phyloP scores from a whole-genome alignment of 116 monocot species.

The Trichopus zeylanicus region DNA sequence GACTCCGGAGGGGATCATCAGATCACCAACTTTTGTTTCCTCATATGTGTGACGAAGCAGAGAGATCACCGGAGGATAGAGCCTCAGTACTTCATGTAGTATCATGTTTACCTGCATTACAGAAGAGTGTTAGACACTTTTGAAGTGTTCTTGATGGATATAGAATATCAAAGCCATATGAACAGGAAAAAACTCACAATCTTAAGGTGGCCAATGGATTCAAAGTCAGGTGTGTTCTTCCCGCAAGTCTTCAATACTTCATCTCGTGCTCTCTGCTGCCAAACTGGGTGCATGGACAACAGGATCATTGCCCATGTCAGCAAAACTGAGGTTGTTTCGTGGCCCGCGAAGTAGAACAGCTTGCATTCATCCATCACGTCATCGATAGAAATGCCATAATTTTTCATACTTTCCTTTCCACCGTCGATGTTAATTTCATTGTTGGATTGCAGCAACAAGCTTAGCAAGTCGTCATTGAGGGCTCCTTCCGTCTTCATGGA shows the following conservation, averaged over 20 bases:
- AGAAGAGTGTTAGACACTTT: not conserved
- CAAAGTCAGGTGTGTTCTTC: conserved; percentile 16
- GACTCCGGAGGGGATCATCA: conserved; percentile 14
- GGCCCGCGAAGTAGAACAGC: conserved; percentile 49
- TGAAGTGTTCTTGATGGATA: not conserved
- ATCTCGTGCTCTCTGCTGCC: conserved; percentile 37
- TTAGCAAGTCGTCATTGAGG: conserved; percentile 22
- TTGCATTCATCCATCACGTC: conserved; percentile 62
- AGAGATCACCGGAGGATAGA: not conserved
- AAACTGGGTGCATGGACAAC: conserved; percentile 19
- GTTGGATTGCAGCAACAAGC: conserved; percentile 24
- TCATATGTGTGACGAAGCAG: conserved; percentile 7
- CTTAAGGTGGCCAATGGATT: conserved; percentile 17
- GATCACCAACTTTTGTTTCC: conserved; percentile 11
- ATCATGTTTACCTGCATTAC: conserved; percentile 1
- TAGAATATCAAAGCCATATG: not conserved
- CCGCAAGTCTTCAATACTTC: conserved; percentile 23
- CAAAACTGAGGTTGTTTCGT: conserved; percentile 35
- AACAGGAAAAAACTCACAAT: conserved; percentile 12
- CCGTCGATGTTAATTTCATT: not conserved
- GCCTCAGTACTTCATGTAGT: conserved; percentile 5
- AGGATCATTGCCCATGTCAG: conserved; percentile 43
- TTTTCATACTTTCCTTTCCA: conserved; percentile 5
- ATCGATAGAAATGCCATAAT: conserved; percentile 16
- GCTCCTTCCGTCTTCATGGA: not conserved